These are phyloP conservation scores for Fusarium burgessii DNA, from an alignment of 2,329 filamentous ascomycete species.

Conservation along the genomic window DNA sequence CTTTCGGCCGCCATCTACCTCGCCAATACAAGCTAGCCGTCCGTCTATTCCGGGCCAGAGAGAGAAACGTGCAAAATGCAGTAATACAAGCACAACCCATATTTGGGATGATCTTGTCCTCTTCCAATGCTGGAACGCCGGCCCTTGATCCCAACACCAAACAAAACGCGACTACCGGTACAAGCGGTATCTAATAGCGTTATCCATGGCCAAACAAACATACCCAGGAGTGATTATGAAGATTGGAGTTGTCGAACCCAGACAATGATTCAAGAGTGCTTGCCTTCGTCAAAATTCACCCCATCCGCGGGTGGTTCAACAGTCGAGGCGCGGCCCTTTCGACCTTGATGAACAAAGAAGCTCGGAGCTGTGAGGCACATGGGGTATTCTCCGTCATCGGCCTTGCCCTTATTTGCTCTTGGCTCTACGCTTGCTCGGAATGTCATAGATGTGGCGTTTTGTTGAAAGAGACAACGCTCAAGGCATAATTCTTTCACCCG, in stretches of 20 bases:
- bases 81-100: constrained; percentile 19
- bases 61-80: constrained; percentile 10
- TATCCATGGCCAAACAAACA: constrained; percentile 23
- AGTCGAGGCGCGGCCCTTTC: constrained; percentile 38
- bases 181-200: constrained; percentile 1
- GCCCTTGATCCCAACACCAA: constrained; percentile 29
- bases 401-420: constrained; percentile 5
- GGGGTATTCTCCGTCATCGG: neutral
- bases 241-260: constrained; percentile 14
- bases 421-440: neutral
- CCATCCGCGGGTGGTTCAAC: constrained; percentile 27
- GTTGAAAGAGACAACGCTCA: neutral
- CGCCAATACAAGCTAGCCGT: constrained; percentile 6
- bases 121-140: constrained; percentile 18
- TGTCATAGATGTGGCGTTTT: constrained; percentile 5
- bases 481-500: constrained; percentile 4
- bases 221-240: neutral
- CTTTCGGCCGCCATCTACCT: constrained; percentile 16
- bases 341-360: constrained; percentile 22
- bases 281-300: constrained; percentile 27
- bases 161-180: constrained; percentile 3
- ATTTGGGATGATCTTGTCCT: constrained; percentile 11
- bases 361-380: constrained; percentile 14
- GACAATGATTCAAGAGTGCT: constrained; percentile 22
- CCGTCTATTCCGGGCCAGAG: neutral